Evolutionary conservation across 805 yeast species (phyloP).

Genomic region (Sugiyamaella valdiviana): DNA sequence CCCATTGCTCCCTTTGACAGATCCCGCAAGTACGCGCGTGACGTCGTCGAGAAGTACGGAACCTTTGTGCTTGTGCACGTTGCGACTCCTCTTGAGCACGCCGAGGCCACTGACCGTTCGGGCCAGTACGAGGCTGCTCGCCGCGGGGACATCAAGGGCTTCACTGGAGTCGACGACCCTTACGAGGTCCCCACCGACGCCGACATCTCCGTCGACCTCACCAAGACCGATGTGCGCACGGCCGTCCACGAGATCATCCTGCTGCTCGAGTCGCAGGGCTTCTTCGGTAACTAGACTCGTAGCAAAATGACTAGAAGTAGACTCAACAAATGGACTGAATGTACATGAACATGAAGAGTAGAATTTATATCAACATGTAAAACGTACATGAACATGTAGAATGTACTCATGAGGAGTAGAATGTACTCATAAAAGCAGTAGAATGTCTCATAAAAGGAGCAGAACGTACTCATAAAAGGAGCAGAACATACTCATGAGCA

Average conservation of each 20-base stretch:
- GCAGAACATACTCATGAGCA: too few species aligned
- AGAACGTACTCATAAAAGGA: too few species aligned
- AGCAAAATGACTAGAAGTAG: neutral
- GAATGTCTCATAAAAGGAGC: too few species aligned
- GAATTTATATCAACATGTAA: too few species aligned
- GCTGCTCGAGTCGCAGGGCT: conserved; percentile 76
- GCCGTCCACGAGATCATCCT: conserved; percentile 70
- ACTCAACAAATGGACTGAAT: too few species aligned
- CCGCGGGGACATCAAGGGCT: conserved; percentile 42
- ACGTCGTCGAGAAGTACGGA: conserved; percentile 43
- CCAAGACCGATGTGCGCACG: conserved; percentile 53
- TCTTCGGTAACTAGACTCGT: conserved; percentile 42
- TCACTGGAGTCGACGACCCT: conserved; percentile 43
- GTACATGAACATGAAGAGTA: too few species aligned
- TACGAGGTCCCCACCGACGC: conserved; percentile 47
- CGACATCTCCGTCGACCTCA: conserved; percentile 51
- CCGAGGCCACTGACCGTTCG: conserved; percentile 43
- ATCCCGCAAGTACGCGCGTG: conserved; percentile 40
- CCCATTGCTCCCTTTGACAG: conserved; percentile 43
- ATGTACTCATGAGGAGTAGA: too few species aligned
- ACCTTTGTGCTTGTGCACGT: conserved; percentile 48
- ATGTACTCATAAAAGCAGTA: too few species aligned
- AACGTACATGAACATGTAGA: too few species aligned
- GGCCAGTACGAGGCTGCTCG: conserved; percentile 45
- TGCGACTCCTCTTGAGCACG: conserved; percentile 42